phyloP scores from a whole-genome alignment of 1,284 basidiomycete species.

The Apiotrichum veenhuisii region DNA sequence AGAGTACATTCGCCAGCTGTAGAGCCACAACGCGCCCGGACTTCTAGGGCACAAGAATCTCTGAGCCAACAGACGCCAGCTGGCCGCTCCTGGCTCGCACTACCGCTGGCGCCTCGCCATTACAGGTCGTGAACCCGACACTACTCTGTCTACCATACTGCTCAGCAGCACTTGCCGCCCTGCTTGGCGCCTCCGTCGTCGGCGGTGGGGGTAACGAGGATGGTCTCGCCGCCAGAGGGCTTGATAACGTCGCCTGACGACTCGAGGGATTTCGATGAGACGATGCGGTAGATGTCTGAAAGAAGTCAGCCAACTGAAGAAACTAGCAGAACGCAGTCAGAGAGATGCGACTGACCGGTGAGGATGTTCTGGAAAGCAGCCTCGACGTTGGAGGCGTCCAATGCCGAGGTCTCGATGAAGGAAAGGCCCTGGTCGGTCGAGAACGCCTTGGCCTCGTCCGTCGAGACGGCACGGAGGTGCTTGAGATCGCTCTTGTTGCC shows the following conservation, averaged over 20 bases:
- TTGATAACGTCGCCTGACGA: constrained; percentile 68
- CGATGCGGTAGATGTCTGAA: constrained; percentile 89
- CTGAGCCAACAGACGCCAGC: constrained; percentile 2
- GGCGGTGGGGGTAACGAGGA: constrained; percentile 63
- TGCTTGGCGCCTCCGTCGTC: constrained; percentile 50
- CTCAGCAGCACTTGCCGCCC: constrained; percentile 49
- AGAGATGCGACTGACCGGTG: constrained; percentile 61
- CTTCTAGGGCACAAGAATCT: constrained; percentile 14
- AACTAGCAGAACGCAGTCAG: not conserved
- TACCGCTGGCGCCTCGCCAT: constrained; percentile 8
- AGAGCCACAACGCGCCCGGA: constrained; percentile 13
- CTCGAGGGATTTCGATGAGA: constrained; percentile 83
- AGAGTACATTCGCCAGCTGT: constrained; percentile 21
- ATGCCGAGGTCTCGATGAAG: constrained; percentile 98
- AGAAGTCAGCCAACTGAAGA: not conserved
- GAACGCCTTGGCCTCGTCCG: constrained; percentile 83
- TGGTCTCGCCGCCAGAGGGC: constrained; percentile 66
- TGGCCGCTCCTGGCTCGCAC: not conserved
- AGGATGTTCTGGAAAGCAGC: constrained; percentile 95
- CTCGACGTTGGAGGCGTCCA: constrained; percentile 99
- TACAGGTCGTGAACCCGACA: constrained; percentile 19
- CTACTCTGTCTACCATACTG: not conserved
- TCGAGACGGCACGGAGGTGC: constrained; percentile 91
- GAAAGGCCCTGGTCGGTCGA: constrained; percentile 78
- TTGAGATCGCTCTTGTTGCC: constrained; percentile 98